A percentile compares a stretch with the other conserved stretches of the same genome.
These are phyloP conservation scores for Bipolaris oryzae DNA, from an alignment of 2,329 filamentous ascomycete species.

Conservation along the genomic window DNA sequence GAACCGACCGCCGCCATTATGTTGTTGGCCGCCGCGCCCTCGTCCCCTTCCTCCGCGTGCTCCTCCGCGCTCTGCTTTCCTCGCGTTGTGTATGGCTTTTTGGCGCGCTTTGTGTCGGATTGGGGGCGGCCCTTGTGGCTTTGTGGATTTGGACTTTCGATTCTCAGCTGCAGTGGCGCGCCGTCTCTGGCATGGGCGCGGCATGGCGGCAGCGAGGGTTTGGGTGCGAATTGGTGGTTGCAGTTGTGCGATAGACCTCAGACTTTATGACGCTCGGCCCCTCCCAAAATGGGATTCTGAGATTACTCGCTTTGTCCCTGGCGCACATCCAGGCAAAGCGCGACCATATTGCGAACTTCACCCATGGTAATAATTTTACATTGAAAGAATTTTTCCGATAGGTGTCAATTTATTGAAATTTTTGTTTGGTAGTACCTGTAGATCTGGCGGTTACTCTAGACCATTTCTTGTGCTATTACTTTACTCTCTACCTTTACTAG, in stretches of 20 bases:
- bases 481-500: too few species aligned
- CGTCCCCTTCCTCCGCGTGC: constrained; percentile 4
- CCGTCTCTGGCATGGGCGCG: constrained; percentile 35
- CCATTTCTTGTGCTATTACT: too few species aligned
- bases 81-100: constrained; percentile 28
- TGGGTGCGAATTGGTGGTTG: not conserved
- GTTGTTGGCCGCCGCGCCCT: constrained; percentile 6
- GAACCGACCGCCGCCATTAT: constrained; percentile 13
- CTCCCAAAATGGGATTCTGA: constrained; percentile 8
- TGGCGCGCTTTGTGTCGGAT: constrained; percentile 28
- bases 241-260: constrained; percentile 14
- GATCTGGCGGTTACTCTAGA: too few species aligned
- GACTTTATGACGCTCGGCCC: constrained; percentile 15
- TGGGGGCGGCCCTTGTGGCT: constrained; percentile 22
- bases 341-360: not conserved
- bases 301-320: constrained; percentile 3
- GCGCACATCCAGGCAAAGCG: not conserved
- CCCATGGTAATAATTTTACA: too few species aligned
- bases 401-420: too few species aligned
- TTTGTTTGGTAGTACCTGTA: too few species aligned
- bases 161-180: constrained; percentile 31
- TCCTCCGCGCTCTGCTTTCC: constrained; percentile 7
- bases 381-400: too few species aligned
- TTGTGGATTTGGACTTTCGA: constrained; percentile 17
- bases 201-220: constrained; percentile 19